Evolutionary conservation across 306 rosid species (phyloP).

Genomic region (Bauhinia variegata): DNA sequence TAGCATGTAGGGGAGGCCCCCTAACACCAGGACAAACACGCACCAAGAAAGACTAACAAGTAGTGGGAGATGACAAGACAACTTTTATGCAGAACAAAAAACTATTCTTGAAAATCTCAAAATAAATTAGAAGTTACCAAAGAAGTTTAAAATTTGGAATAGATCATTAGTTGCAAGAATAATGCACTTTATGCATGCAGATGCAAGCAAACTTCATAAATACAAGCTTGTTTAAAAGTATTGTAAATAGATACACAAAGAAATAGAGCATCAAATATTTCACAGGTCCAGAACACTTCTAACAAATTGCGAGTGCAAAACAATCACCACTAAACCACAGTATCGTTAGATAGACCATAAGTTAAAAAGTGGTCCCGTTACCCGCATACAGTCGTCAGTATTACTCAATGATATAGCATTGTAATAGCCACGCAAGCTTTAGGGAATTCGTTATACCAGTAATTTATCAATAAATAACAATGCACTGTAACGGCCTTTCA

Average conservation of each 20-base stretch:
- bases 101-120: no score
- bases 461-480: background rate
- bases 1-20: no score
- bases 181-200: background rate
- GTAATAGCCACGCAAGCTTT: background rate
- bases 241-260: background rate
- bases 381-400: no score
- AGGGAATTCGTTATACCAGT: background rate
- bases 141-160: constrained; percentile 2
- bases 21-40: no score
- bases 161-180: background rate
- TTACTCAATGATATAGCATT: no score
- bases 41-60: no score
- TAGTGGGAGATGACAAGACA: no score
- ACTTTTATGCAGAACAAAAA: no score
- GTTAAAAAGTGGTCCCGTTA: no score
- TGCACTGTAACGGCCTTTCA: background rate
- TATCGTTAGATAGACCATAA: no score
- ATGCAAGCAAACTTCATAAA: background rate
- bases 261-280: background rate
- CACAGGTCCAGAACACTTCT: background rate
- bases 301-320: background rate
- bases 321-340: background rate
- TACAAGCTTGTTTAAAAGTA: background rate
- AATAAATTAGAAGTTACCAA: background rate